These are phyloP conservation scores for Ceratocystis colombiana DNA, from an alignment of 2,329 filamentous ascomycete species.

Conservation along the genomic window DNA sequence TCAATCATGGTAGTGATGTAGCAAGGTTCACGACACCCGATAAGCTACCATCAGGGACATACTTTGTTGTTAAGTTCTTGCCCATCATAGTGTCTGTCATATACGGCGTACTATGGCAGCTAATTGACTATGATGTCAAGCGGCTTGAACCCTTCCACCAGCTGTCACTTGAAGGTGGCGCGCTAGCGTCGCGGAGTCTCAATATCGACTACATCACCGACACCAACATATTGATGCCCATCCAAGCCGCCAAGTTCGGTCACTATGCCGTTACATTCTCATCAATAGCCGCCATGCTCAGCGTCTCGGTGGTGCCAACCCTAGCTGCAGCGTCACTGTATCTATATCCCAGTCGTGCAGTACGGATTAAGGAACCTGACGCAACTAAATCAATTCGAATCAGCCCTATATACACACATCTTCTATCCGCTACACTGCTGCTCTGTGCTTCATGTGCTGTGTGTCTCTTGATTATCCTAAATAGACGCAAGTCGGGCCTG, in stretches of 20 bases:
- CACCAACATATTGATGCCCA: slow-evolving; percentile 54
- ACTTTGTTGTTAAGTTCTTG: slow-evolving; percentile 54
- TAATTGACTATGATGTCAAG: slow-evolving; percentile 55
- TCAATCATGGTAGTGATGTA: background rate
- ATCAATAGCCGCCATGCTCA: slow-evolving; percentile 53
- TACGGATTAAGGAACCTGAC: slow-evolving; percentile 36
- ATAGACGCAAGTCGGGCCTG: slow-evolving; percentile 54
- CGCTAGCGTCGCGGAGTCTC: slow-evolving; percentile 54
- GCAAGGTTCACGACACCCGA: slow-evolving; percentile 42
- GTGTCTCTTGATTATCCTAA: slow-evolving; percentile 51
- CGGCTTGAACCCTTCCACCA: slow-evolving; percentile 59
- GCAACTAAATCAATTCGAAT: slow-evolving; percentile 47
- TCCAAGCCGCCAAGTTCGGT: slow-evolving; percentile 50
- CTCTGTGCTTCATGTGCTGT: slow-evolving; percentile 50
- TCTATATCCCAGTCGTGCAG: slow-evolving; percentile 43
- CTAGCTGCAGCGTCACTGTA: slow-evolving; percentile 54
- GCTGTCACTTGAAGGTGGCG: slow-evolving; percentile 50
- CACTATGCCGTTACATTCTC: slow-evolving; percentile 62
- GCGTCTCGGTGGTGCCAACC: slow-evolving; percentile 59
- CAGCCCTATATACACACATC: slow-evolving; percentile 49
- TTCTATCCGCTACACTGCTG: slow-evolving; percentile 47
- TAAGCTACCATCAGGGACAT: slow-evolving; percentile 43
- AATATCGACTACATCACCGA: slow-evolving; percentile 66
- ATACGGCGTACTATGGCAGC: slow-evolving; percentile 56
- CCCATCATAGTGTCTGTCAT: slow-evolving; percentile 52